Percentiles rank a stretch among this genome's conserved stretches.
These are phyloP conservation scores for Isoetes taiwanensis DNA, from an alignment of 75 land plant genomes.

Conservation along the genomic window DNA sequence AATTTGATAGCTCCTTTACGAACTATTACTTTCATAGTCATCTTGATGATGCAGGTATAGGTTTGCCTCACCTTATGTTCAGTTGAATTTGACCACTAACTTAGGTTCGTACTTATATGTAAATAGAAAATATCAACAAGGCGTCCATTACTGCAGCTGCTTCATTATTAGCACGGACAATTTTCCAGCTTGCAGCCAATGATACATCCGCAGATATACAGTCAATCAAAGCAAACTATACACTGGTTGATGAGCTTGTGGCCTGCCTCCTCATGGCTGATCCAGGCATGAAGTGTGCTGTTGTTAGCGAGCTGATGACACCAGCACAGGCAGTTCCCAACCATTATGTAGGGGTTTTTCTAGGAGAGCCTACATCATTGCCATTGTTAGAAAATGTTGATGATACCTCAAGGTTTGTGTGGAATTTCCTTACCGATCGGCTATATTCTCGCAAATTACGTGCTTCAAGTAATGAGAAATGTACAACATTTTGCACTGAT, in stretches of 20 bases:
- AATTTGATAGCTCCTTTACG: slow-evolving; percentile 56
- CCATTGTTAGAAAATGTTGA: slow-evolving; percentile 30
- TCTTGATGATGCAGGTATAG: slow-evolving; percentile 49
- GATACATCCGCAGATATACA: slow-evolving; percentile 16
- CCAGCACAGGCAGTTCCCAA: slow-evolving; percentile 44
- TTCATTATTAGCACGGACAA: slow-evolving; percentile 60
- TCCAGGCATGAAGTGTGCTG: slow-evolving; percentile 64
- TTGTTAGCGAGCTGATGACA: slow-evolving; percentile 59
- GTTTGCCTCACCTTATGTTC: neutral
- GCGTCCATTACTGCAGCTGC: slow-evolving; percentile 66
- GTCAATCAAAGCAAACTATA: slow-evolving; percentile 47
- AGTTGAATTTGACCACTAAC: neutral
- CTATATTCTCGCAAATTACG: neutral
- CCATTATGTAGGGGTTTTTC: slow-evolving; percentile 86
- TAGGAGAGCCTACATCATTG: slow-evolving; percentile 40
- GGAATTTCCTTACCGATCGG: slow-evolving; percentile 86
- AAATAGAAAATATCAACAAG: slow-evolving; percentile 64
- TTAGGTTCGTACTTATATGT: neutral
- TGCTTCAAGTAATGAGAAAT: slow-evolving; percentile 11
- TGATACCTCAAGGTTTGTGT: slow-evolving; percentile 72
- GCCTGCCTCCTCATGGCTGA: slow-evolving; percentile 55
- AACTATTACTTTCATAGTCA: slow-evolving; percentile 76
- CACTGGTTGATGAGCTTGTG: slow-evolving; percentile 65
- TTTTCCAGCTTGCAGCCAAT: slow-evolving; percentile 52
- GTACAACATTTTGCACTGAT: slow-evolving; percentile 42